Base-by-base conservation (phyloP, 148 eudicot species). In the Amaranthus hypochondriacus region DNA sequence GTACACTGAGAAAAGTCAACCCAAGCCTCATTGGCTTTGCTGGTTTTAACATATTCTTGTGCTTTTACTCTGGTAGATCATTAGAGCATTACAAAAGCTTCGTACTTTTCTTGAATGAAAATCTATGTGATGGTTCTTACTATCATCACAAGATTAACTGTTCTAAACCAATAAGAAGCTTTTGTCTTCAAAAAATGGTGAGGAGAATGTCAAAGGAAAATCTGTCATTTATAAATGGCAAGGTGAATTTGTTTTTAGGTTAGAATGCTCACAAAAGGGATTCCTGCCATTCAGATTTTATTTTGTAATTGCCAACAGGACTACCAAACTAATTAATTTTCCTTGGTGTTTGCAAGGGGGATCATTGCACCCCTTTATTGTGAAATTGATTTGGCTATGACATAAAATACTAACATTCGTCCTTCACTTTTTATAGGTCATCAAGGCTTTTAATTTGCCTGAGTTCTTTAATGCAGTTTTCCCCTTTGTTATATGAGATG, bases 381-480 rank as follows among this genome's bases (percentile, higher is more conserved):
- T 21, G 54, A 52, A 5, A 65, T 47, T 12, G 56, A 53, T 46
- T 70, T 11, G n/a, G 49, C 15, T 62, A n/a, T 39, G 21, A 59
- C 54, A 51, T 54, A 52, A n/a, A 47, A 8, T 50, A 10, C 49
- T 75, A 50, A 74, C 56, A 49, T 54, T 48, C 21, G 18, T 57
- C 71, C 44, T 73, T 61, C 49, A 42, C 60, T 12, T 62, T 70
- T 69, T 81, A 61, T 86, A 94, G 98, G 87, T 91, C 72, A 77
- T 94, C 69, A 88, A 87, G 82, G 96, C 96, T 15, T 94, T 94
- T 79, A 74, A 80, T 61, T 75, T 71, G 68, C 92, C 96, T 6
- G 88, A 77, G 68, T 84, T 86, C 82, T 88, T 91, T 60, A 86
- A 84, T 75, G 79, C 80, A 69, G 90, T 86, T 51, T 87, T 92